Conservation (phyloP, 805 yeast species). For the Saccharomycopsis fodiens region DNA sequence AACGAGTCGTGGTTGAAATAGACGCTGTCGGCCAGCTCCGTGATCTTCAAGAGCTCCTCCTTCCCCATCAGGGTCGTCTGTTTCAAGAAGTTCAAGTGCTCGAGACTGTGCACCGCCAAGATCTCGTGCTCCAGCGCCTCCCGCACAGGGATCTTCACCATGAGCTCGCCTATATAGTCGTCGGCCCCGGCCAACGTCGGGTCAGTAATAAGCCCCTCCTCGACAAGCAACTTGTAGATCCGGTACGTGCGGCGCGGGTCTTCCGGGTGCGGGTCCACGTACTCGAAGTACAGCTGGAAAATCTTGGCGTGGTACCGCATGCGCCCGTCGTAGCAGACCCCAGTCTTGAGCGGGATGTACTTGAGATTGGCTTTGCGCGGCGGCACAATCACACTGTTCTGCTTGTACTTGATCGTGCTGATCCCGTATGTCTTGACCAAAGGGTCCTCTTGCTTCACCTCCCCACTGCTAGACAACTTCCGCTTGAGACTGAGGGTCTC, state of each 20-base stretch:
- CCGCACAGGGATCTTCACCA: slow-evolving; percentile 85
- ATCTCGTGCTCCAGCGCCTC: slow-evolving; percentile 87
- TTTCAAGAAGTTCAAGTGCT: slow-evolving; percentile 68
- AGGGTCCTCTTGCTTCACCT: slow-evolving; percentile 4
- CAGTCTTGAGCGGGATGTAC: slow-evolving; percentile 77
- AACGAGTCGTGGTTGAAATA: slow-evolving; percentile 89
- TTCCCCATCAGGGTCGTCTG: slow-evolving; percentile 72
- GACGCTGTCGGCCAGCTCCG: slow-evolving; percentile 90
- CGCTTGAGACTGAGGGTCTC: too few species aligned
- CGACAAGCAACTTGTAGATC: slow-evolving; percentile 87
- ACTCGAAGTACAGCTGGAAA: slow-evolving; percentile 84
- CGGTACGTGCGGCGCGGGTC: slow-evolving; percentile 95
- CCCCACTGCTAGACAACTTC: not conserved
- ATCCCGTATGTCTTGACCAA: slow-evolving; percentile 20
- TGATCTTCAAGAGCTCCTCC: slow-evolving; percentile 68
- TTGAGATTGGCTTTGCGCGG: slow-evolving; percentile 16
- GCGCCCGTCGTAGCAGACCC: slow-evolving; percentile 90
- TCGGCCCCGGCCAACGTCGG: slow-evolving; percentile 62
- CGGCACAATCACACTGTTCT: slow-evolving; percentile 17
- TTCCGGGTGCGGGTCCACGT: slow-evolving; percentile 98
- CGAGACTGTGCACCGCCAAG: slow-evolving; percentile 73
- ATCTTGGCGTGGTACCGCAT: slow-evolving; percentile 97
- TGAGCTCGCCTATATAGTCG: slow-evolving; percentile 66
- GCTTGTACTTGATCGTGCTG: slow-evolving; percentile 19
- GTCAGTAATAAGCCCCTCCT: slow-evolving; percentile 83